A percentile compares a stretch with the other conserved stretches of the same genome.
Conservation (phyloP, 345 rosid species). For the Euclidium syriacum region DNA sequence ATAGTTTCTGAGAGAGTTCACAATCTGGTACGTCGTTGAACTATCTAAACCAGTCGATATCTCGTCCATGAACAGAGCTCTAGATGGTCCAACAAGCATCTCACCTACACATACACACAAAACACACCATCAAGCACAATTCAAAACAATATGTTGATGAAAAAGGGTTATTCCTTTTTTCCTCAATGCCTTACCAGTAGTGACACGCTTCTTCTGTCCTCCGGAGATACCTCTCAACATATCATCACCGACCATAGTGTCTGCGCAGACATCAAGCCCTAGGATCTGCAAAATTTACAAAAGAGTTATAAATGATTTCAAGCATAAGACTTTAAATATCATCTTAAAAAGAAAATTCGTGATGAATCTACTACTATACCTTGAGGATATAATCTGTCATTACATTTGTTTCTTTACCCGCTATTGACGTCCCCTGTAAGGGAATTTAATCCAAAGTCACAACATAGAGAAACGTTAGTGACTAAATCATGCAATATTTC, state of each 20-base stretch:
- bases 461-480: too few relatives aligned
- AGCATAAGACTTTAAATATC: not conserved
- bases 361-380: slow-evolving; percentile 34
- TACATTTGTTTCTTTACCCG: slow-evolving; percentile 43
- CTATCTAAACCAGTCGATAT: slow-evolving; percentile 81
- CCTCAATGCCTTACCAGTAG: slow-evolving; percentile 44
- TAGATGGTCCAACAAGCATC: slow-evolving; percentile 70
- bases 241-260: slow-evolving; percentile 62
- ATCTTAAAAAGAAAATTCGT: not conserved
- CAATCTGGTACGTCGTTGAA: slow-evolving; percentile 71
- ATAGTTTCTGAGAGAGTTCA: slow-evolving; percentile 54
- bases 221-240: slow-evolving; percentile 75
- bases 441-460: not conserved
- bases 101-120: slow-evolving; percentile 42
- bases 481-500: too few relatives aligned
- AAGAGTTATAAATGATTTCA: not conserved
- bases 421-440: slow-evolving; percentile 48
- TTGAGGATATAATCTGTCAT: slow-evolving; percentile 61
- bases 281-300: slow-evolving; percentile 38
- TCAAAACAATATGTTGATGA: not conserved
- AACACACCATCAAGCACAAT: not conserved
- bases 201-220: slow-evolving; percentile 70
- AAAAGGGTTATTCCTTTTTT: not conserved
- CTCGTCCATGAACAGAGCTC: slow-evolving; percentile 79
- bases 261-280: slow-evolving; percentile 67